Evolutionary conservation across 768 basidiomycete genomes (phyloP), one percentile per base, ranked within the genome.

Genomic region (Panellus pusillus): DNA sequence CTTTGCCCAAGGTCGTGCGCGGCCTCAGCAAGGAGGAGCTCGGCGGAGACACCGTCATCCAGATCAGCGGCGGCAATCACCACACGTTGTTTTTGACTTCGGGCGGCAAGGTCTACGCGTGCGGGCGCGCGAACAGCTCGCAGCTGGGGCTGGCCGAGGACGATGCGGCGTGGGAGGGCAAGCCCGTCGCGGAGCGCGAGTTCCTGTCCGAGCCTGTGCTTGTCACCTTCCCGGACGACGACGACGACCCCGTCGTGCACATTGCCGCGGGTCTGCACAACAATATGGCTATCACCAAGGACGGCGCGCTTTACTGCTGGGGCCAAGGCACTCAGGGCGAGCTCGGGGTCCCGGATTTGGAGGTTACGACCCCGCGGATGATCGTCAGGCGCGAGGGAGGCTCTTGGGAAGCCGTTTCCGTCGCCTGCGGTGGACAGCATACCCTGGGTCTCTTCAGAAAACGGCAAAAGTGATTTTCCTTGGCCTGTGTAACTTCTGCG

Each of bases 61-160:
- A 91, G 66, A 91, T 98, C 58, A 77, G 65, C 18, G 92, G 88
- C 15, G 93, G 96, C 41, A 86, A 89, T 52, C 90, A 97, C 61
- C 94, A 99, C 66, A 85, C 93, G 0, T 68, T 98, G 43, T 98
- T 99, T 79, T 75, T 93, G 60, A 89, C 94, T 11, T 78, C 81
- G 36, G 78, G 81, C 29, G 96, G 96, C 43, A 82, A 84, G 56
- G 90, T 98, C 1, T 96, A 82, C 67, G 91, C 86, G 1, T 89
- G 87, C 63, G 96, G 96, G 3, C 85, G 94, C 35, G 84, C 82
- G 41, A 91, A 94, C 61, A 84, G 83, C 35, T 83, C 87, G 32
- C 93, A 97, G 63, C 80, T 96, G 28, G 96, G 96, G 11, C 75
- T 90, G 32, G 69, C 78, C 0, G 82, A 87, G 52, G 84, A 89